Conservation (phyloP, 768 basidiomycete genomes). For the Fomitopsis serialis region DNA sequence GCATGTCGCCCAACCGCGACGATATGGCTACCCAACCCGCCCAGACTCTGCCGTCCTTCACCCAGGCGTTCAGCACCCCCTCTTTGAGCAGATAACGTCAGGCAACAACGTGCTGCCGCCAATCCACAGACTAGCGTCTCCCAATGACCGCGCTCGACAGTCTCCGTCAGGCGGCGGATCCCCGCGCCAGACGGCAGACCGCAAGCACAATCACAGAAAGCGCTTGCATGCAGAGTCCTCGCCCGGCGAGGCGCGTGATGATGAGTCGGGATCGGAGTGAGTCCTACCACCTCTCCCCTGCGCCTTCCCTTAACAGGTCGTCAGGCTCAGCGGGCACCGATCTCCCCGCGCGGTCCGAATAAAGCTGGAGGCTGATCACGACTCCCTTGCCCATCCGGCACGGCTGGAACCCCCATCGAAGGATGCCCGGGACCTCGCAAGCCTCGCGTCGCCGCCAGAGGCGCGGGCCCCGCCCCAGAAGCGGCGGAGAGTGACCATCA, state of each 20-base stretch:
- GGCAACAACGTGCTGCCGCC: slow-evolving; percentile 58
- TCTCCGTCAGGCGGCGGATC: slow-evolving; percentile 16
- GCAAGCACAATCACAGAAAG: slow-evolving; percentile 21
- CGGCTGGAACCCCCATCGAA: slow-evolving; percentile 11
- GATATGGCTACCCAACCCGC: slow-evolving; percentile 40
- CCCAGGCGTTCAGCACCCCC: slow-evolving; percentile 62
- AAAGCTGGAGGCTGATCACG: slow-evolving; percentile 61
- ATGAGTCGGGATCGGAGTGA: slow-evolving; percentile 40
- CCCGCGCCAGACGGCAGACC: slow-evolving; percentile 15
- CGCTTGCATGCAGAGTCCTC: slow-evolving; percentile 18
- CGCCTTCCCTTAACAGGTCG: slow-evolving; percentile 6
- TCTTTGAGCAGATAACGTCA: slow-evolving; percentile 45
- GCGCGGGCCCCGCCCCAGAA: slow-evolving; percentile 41
- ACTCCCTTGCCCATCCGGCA: slow-evolving; percentile 31
- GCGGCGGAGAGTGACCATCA: slow-evolving; percentile 69
- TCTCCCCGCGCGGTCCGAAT: slow-evolving; percentile 45
- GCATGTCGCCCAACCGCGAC: slow-evolving; percentile 38
- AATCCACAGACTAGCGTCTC: slow-evolving; percentile 44
- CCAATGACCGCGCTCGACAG: slow-evolving; percentile 14
- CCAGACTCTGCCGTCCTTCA: slow-evolving; percentile 75
- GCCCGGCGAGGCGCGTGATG: slow-evolving; percentile 25
- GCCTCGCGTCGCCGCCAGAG: slow-evolving; percentile 30
- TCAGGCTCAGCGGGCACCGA: slow-evolving; percentile 28
- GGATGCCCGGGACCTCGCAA: neutral
- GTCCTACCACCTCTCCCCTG: slow-evolving; percentile 20